These are phyloP conservation scores for Lasiodiplodia citricola DNA, from an alignment of 2,329 filamentous ascomycete species.

Conservation along the genomic window DNA sequence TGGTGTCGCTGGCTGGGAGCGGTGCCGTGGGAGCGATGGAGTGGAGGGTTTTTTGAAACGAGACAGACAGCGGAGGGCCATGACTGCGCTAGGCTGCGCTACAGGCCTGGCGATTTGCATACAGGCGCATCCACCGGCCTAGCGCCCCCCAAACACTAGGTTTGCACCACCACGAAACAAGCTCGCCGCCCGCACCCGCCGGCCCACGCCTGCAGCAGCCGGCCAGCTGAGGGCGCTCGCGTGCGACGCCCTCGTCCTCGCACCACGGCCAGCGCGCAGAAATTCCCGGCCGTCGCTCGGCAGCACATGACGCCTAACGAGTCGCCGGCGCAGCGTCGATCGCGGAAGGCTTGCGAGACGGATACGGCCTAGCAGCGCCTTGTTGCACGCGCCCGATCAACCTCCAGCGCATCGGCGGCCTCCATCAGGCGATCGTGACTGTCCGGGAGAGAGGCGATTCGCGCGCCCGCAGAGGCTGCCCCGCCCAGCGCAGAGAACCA, in stretches of 20 bases:
- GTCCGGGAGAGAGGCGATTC: background rate
- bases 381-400: constrained; percentile 15
- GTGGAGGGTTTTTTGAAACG: constrained; percentile 25
- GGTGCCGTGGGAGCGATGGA: constrained; percentile 22
- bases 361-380: constrained; percentile 18
- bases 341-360: constrained; percentile 24
- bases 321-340: constrained; percentile 22
- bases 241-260: background rate
- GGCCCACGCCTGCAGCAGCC: constrained; percentile 16
- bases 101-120: constrained; percentile 24
- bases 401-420: constrained; percentile 18
- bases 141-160: constrained; percentile 18
- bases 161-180: constrained; percentile 23
- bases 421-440: constrained; percentile 17
- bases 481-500: constrained; percentile 6
- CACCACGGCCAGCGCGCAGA: constrained; percentile 14
- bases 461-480: background rate
- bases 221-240: background rate
- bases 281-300: constrained; percentile 12
- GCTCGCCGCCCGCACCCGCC: constrained; percentile 20
- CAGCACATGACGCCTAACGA: constrained; percentile 21
- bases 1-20: constrained; percentile 29
- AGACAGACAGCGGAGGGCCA: constrained; percentile 18
- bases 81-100: constrained; percentile 21
- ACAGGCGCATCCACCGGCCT: constrained; percentile 12